These are phyloP conservation scores for Dipodascus geniculatus DNA, from an alignment of 805 yeast species.

Conservation along the genomic window DNA sequence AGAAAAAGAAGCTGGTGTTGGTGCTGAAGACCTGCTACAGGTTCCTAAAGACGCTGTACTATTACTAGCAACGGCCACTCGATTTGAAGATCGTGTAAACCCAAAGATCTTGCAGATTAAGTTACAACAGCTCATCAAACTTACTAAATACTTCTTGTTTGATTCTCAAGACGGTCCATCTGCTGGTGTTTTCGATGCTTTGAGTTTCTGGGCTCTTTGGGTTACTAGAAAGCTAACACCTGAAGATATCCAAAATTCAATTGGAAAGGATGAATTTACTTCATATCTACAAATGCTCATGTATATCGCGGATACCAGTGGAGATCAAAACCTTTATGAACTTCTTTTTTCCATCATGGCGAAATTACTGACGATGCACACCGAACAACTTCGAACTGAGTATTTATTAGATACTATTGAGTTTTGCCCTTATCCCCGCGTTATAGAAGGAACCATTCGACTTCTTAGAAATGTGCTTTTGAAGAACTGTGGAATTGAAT, in stretches of 20 bases:
- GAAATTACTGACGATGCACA: slow-evolving; percentile 45
- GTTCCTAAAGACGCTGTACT: slow-evolving; percentile 24
- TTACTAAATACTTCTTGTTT: slow-evolving; percentile 13
- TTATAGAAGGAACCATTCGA: slow-evolving; percentile 48
- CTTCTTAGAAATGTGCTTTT: not conserved
- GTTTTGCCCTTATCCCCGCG: slow-evolving; percentile 53
- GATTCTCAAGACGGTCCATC: slow-evolving; percentile 11
- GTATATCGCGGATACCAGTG: slow-evolving; percentile 23
- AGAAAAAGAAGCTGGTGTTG: too few species aligned
- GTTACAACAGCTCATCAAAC: slow-evolving; percentile 13
- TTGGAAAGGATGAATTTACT: slow-evolving; percentile 25
- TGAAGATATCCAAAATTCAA: slow-evolving; percentile 17
- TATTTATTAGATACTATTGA: slow-evolving; percentile 57
- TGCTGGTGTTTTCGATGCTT: slow-evolving; percentile 25
- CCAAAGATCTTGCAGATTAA: slow-evolving; percentile 7
- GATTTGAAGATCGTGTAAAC: slow-evolving; percentile 17
- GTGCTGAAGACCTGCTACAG: not conserved
- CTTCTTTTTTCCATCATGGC: slow-evolving; percentile 52
- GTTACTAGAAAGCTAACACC: slow-evolving; percentile 15
- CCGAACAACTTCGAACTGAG: slow-evolving; percentile 44
- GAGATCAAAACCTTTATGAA: slow-evolving; percentile 29
- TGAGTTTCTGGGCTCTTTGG: slow-evolving; percentile 27
- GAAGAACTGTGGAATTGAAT: not conserved
- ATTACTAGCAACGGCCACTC: slow-evolving; percentile 23
- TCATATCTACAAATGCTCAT: slow-evolving; percentile 34